phyloP scores from a whole-genome alignment of 2,329 filamentous ascomycete species.

The Xenoacremonium recifei region DNA sequence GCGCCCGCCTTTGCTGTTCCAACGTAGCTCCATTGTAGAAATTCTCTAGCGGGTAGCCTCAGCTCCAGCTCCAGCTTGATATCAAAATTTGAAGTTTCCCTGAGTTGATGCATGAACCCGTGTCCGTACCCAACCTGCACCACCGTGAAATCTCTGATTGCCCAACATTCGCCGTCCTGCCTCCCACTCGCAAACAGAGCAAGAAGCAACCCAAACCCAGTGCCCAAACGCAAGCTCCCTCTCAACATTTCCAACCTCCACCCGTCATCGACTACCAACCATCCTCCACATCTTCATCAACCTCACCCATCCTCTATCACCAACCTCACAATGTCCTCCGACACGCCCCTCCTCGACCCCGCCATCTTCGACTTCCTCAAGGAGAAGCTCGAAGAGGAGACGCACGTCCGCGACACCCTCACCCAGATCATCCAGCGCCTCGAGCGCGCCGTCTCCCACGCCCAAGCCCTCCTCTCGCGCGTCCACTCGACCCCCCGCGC shows the following conservation, averaged over 20 bases:
- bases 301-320: slow-evolving; percentile 11
- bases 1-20: too few species aligned
- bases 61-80: too few species aligned
- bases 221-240: too few species aligned
- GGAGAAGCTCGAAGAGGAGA: slow-evolving; percentile 85
- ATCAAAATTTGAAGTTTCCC: too few species aligned
- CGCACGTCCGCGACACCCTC: slow-evolving; percentile 77
- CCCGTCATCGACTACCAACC: too few species aligned
- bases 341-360: slow-evolving; percentile 59
- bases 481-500: slow-evolving; percentile 81
- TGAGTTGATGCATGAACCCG: too few species aligned
- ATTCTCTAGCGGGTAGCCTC: too few species aligned
- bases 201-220: too few species aligned
- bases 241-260: too few species aligned
- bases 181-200: too few species aligned
- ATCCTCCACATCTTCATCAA: slow-evolving; percentile 4
- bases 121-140: not conserved
- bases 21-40: too few species aligned
- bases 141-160: not conserved
- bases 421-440: slow-evolving; percentile 77
- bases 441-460: slow-evolving; percentile 78
- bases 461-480: slow-evolving; percentile 80
- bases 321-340: slow-evolving; percentile 29
- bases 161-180: too few species aligned
- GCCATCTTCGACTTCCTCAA: slow-evolving; percentile 87